Conservation (phyloP, 371 early-diverging fungal genomes). For the Apophysomyces sp. region DNA sequence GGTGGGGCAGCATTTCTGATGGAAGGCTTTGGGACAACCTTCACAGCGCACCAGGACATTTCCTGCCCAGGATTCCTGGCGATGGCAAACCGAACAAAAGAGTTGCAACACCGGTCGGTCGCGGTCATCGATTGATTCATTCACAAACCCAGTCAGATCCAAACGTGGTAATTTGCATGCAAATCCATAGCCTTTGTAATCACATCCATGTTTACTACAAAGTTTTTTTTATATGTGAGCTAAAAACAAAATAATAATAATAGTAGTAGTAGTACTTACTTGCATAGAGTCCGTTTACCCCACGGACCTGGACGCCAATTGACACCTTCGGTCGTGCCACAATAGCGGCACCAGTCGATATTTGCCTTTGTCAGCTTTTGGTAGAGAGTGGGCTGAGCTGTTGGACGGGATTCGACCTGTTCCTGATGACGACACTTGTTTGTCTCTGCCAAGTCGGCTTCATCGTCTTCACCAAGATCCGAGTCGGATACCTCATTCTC, state of each 20-base stretch:
- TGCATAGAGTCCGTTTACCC: conserved; percentile 94
- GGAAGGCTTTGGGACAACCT: conserved; percentile 85
- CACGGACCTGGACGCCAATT: conserved; percentile 95
- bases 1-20: conserved; percentile 63
- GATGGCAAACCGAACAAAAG: conserved; percentile 80
- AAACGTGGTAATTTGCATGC: conserved; percentile 86
- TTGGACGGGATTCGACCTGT: conserved; percentile 15
- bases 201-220: conserved; percentile 91
- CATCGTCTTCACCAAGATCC: neutral
- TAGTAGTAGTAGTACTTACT: conserved; percentile 47
- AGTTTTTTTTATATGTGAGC: too few species aligned
- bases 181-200: conserved; percentile 93
- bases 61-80: conserved; percentile 61
- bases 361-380: conserved; percentile 64
- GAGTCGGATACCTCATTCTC: neutral
- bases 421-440: too few species aligned
- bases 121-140: conserved; percentile 76
- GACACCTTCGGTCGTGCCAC: conserved; percentile 90
- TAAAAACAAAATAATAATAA: conserved; percentile 7
- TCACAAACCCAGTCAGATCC: conserved; percentile 74
- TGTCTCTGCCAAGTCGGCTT: neutral
- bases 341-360: conserved; percentile 92
- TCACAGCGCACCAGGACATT: conserved; percentile 80
- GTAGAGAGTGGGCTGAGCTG: conserved; percentile 55
- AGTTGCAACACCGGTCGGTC: conserved; percentile 87